phyloP scores from a whole-genome alignment of 352 stramenopile genomes.

The Phytophthora cactorum region DNA sequence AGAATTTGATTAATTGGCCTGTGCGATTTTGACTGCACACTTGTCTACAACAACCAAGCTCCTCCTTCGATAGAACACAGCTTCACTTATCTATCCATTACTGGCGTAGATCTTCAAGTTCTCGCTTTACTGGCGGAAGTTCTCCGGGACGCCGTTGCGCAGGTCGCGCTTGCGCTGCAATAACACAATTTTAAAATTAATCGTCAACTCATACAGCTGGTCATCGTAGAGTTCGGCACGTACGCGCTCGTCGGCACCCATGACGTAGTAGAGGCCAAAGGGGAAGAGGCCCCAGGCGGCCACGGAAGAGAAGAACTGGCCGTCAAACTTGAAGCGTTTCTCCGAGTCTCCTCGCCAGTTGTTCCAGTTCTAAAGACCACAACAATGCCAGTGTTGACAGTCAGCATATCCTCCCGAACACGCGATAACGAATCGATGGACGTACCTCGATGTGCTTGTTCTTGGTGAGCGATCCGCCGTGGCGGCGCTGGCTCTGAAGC shows the following conservation, averaged over 20 bases:
- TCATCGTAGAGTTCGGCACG: conserved; percentile 20
- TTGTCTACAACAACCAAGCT: conserved; percentile 2
- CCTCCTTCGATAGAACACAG: background rate
- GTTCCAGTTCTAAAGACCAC: conserved; percentile 72
- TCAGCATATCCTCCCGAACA: background rate
- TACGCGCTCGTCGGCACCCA: conserved; percentile 70
- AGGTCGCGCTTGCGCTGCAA: conserved; percentile 50
- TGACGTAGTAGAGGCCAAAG: conserved; percentile 68
- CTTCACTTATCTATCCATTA: conserved; percentile 8
- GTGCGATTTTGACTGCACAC: conserved; percentile 11
- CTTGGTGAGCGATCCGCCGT: conserved; percentile 79
- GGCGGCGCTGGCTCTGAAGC: conserved; percentile 70
- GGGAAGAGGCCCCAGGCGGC: conserved; percentile 63
- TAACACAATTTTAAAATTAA: background rate
- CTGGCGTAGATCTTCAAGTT: conserved; percentile 1
- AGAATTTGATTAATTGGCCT: conserved; percentile 7
- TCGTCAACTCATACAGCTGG: background rate
- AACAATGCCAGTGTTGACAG: conserved; percentile 12
- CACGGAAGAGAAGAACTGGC: conserved; percentile 64
- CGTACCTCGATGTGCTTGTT: conserved; percentile 87
- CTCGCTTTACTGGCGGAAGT: conserved; percentile 58
- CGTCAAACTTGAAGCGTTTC: conserved; percentile 82
- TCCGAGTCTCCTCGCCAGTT: conserved; percentile 88
- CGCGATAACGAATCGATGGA: background rate
- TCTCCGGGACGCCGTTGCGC: conserved; percentile 55